Evolutionary conservation across 129 eudicot species (phyloP).

Genomic region (Flaveria sonorensis): DNA sequence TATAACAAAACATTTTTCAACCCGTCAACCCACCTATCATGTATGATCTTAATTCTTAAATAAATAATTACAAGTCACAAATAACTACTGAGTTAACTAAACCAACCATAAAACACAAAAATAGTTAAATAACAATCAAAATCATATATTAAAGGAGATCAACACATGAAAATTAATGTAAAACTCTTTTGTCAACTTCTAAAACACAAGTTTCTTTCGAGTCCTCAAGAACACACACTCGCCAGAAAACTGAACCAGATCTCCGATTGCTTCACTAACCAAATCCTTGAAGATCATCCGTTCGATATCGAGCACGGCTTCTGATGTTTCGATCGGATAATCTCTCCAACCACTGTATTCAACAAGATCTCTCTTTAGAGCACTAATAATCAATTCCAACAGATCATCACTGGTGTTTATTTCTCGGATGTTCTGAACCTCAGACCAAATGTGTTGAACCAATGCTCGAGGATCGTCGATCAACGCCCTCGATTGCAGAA

Average conservation of each 20-base stretch:
- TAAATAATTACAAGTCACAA: too few relatives aligned
- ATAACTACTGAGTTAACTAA: neutral
- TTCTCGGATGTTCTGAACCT: constrained; percentile 60
- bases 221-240: constrained; percentile 37
- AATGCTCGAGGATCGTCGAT: constrained; percentile 14
- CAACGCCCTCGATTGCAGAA: constrained; percentile 71
- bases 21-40: too few relatives aligned
- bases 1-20: too few relatives aligned
- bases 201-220: constrained; percentile 80
- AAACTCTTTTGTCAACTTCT: neutral
- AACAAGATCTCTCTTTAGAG: constrained; percentile 65
- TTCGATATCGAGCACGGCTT: constrained; percentile 67
- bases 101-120: neutral
- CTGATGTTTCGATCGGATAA: constrained; percentile 61
- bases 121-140: neutral
- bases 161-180: neutral
- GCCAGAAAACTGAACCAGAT: constrained; percentile 53
- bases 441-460: constrained; percentile 59
- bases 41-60: too few relatives aligned
- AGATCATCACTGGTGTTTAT: constrained; percentile 40
- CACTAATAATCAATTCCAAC: constrained; percentile 54
- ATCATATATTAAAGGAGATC: neutral
- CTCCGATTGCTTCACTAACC: constrained; percentile 60
- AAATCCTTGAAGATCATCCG: constrained; percentile 80
- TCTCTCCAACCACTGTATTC: constrained; percentile 63